Base-by-base conservation (phyloP, 768 basidiomycete species). In the Fistulinella prunicolor region DNA sequence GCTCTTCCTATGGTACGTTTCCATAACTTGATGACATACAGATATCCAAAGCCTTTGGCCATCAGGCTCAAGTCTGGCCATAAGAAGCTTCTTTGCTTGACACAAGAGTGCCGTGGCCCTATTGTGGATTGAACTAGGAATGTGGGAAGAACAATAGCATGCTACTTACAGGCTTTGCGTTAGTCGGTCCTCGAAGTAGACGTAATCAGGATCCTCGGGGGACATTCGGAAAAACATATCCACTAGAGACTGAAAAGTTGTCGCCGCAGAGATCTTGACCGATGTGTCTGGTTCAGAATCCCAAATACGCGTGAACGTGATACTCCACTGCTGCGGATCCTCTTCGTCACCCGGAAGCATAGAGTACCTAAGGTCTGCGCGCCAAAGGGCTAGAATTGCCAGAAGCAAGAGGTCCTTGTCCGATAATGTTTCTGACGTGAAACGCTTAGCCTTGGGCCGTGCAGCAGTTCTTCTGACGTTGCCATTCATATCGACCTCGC, bases 361-460 rank as follows among this genome's bases (percentile, higher is more conserved):
- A 50, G 78, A 80, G 67, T 86, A 87, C 21, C 67, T 53, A 0
- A 77, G 72, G 38, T 77, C 74, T 1, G 74, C 61, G 17, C 86
- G 77, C 83, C 83, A 90, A 24, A 91, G 69, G 0, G 85, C 74
- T 9, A 89, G 68, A n/a, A 89, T 75, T 4, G 78, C 80, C 3
- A 90, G 71, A 9, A 88, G 66, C 9, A 93, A 73, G 14, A 89
- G 71, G 54, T 92, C 89, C 34, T 79, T 72, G 53, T 89, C 87
- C 0, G 76, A 70, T 4, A 89, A 68, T 2, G 82, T 77, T 60
- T 87, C 83, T 5, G 72, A 70, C 2, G 75, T 73, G 24, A 73
- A 73, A 1, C 79, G 78, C 49, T 80, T 81, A 10, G 77, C 77
- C 61, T 80, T 85, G 3, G 89, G 89, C 16, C 82, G 75, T 3